phyloP scores from a whole-genome alignment of 2,329 filamentous ascomycete species.

The Claviceps pazoutovae region DNA sequence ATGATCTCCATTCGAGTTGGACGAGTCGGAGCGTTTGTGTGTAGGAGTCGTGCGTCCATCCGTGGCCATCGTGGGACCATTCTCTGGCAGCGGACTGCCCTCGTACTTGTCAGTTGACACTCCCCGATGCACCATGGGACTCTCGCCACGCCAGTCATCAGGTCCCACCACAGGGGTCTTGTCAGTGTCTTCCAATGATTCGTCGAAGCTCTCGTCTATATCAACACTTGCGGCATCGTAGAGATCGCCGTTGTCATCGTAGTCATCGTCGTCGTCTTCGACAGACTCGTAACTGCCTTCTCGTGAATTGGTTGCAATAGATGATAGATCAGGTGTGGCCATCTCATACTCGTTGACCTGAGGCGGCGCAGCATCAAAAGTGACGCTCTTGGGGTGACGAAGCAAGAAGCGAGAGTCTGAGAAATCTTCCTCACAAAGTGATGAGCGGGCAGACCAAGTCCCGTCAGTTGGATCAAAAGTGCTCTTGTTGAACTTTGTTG shows the following conservation, averaged over 20 bases:
- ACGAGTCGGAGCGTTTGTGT: conserved; percentile 54
- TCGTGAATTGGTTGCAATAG: conserved; percentile 74
- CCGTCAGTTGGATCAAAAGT: conserved; percentile 56
- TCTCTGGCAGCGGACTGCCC: conserved; percentile 52
- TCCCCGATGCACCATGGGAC: conserved; percentile 27
- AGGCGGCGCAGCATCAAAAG: conserved; percentile 85
- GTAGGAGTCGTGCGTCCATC: conserved; percentile 30
- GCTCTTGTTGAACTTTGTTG: conserved; percentile 50
- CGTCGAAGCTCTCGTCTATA: conserved; percentile 82
- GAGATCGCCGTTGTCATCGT: conserved; percentile 48
- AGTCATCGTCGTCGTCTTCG: conserved; percentile 54
- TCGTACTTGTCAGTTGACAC: conserved; percentile 36
- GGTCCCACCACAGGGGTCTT: conserved; percentile 97
- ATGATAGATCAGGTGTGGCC: conserved; percentile 92
- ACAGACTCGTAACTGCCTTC: conserved; percentile 88
- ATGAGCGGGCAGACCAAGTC: conserved; percentile 54
- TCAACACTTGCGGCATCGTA: conserved; percentile 38
- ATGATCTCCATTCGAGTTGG: conserved; percentile 65
- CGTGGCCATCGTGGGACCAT: conserved; percentile 24
- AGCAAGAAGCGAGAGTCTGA: conserved; percentile 55
- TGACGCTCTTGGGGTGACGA: conserved; percentile 90
- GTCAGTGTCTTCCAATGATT: conserved; percentile 84
- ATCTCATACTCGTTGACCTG: conserved; percentile 97
- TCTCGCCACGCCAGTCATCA: conserved; percentile 81
- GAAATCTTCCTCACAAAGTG: conserved; percentile 42